Conservation (phyloP, 352 stramenopile genomes). For the Pelagophyceae sp. region DNA sequence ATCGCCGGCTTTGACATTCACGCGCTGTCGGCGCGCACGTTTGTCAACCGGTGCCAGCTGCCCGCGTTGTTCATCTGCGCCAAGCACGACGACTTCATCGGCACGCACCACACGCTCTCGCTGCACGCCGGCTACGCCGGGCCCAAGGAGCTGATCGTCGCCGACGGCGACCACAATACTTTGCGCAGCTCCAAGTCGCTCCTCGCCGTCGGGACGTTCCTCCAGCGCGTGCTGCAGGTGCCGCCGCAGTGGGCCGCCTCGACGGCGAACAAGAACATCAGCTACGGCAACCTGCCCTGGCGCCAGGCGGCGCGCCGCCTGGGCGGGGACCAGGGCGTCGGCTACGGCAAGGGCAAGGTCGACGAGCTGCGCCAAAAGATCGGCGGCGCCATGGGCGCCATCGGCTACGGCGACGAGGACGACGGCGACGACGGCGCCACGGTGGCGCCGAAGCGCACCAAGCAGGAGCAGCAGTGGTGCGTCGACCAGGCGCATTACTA, state of each 20-base stretch:
- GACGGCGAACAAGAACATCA: neutral
- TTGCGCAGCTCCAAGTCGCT: neutral
- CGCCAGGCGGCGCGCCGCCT: neutral
- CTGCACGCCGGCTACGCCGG: conserved; percentile 80
- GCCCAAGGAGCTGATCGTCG: conserved; percentile 90
- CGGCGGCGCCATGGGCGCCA: neutral
- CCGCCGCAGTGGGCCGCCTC: neutral
- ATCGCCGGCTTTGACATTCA: conserved; percentile 1
- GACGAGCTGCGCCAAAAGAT: neutral
- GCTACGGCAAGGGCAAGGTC: neutral
- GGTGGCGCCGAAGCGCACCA: too few relatives aligned
- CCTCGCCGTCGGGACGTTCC: neutral
- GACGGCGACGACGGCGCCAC: neutral
- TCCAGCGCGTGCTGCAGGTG: neutral
- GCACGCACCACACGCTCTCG: conserved; percentile 51
- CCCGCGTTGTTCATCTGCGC: conserved; percentile 88
- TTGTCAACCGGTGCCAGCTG: conserved; percentile 85
- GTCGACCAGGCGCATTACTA: conserved; percentile 23
- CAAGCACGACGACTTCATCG: conserved; percentile 87
- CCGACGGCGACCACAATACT: conserved; percentile 93
- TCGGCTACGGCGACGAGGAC: neutral
- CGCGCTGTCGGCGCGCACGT: conserved; percentile 39
- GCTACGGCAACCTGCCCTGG: neutral
- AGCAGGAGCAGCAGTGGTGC: conserved; percentile 14
- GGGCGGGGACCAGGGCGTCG: neutral